phyloP scores from a whole-genome alignment of 179 eudicot species.

The Actinidia arguta region DNA sequence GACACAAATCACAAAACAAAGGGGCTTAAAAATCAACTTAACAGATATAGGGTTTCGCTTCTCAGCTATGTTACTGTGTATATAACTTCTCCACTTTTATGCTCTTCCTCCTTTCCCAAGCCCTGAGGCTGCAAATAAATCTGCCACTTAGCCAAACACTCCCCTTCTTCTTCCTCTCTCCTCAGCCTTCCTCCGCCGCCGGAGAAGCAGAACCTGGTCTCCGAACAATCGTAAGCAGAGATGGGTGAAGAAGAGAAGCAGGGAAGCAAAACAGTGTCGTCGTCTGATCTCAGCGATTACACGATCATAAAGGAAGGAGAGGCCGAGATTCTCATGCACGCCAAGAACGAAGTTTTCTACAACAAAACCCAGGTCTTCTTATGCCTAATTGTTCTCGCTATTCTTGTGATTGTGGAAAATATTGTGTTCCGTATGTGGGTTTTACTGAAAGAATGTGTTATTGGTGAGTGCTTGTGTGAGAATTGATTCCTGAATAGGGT shows the following conservation, averaged over 20 bases:
- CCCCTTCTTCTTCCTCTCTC: background rate
- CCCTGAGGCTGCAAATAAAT: background rate
- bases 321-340: slow-evolving; percentile 96
- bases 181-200: slow-evolving; percentile 7
- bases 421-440: background rate
- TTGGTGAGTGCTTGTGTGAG: background rate
- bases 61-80: background rate
- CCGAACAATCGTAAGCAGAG: background rate
- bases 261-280: slow-evolving; percentile 23
- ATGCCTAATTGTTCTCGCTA: background rate
- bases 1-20: too few relatives aligned
- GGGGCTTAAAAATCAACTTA: background rate
- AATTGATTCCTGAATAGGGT: too few relatives aligned
- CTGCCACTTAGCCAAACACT: background rate
- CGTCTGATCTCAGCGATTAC: slow-evolving; percentile 68
- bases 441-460: background rate
- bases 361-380: slow-evolving; percentile 87
- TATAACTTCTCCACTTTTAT: background rate
- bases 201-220: slow-evolving; percentile 5
- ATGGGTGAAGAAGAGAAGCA: slow-evolving; percentile 63
- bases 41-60: background rate
- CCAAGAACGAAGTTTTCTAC: slow-evolving; percentile 87
- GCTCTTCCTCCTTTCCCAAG: background rate
- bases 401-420: background rate
- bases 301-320: slow-evolving; percentile 91